Base-by-base conservation (phyloP, 495 filamentous ascomycete genomes). In the Hypoxylon trugodes region DNA sequence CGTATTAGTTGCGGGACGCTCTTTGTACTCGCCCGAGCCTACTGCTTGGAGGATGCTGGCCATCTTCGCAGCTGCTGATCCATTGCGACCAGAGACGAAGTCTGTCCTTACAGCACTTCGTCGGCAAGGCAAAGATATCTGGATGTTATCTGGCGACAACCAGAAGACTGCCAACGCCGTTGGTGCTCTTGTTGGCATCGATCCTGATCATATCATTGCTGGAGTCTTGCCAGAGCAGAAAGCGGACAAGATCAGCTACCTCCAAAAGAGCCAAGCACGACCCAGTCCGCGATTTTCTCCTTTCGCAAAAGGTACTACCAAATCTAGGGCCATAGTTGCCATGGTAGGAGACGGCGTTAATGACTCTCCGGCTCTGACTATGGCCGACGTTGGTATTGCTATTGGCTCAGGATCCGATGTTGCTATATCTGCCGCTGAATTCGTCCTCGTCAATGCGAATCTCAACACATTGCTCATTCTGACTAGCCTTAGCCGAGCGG, bases 111-210 rank as follows among this genome's bases (percentile, higher is more conserved):
- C 30, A 19, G 45, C 45, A 1, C 45, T 48, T n/a, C 45, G 45
- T 9, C 45, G 28, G 15, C 45, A 48, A 48, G 45, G 45, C 45
- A 48, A 48, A 35, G 45, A 48, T 6, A 33, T 48, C 10, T 48
- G 45, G 45, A 48, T 48, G 45, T 33, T 48, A 33, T 48, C 45
- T 21, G 45, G 45, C 3, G 45, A 48, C 28, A 48, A 48, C 10
- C 30, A 7, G 1, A 48, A 48, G 10, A 48, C 45, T 2, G 45
- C 45, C 3, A 48, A 48, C 15, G 45, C 45, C 19, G 45, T 48
- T 28, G 45, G 45, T 7, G 26, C 45, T 9, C 45, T 48, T 18
- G 45, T 48, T 1, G 45, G 45, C 4, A 35, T 48, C 45, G 26
- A 48, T n/a, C 45, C 45, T 10, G 45, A 48, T 10, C 45, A 48